A percentile compares a stretch with the other conserved stretches of the same genome.
phyloP scores from a whole-genome alignment of 495 filamentous ascomycete genomes.

The Neurospora sp. region DNA sequence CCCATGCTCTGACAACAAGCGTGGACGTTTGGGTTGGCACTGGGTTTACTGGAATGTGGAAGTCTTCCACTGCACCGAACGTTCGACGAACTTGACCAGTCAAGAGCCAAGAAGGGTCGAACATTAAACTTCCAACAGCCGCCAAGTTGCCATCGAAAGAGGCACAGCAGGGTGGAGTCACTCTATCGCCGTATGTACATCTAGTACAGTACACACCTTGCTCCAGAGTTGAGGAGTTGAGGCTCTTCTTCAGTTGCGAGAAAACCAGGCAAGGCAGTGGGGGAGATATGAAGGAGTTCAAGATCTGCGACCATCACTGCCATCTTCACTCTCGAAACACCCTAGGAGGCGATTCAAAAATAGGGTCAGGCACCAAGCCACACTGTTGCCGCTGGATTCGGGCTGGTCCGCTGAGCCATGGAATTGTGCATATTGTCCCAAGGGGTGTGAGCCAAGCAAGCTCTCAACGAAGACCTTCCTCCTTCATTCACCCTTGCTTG shows the following conservation, averaged over 20 bases:
- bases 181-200: background rate
- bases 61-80: background rate
- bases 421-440: conserved; percentile 45
- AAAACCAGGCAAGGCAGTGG: background rate
- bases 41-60: background rate
- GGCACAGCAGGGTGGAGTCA: background rate
- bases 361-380: background rate
- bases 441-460: background rate
- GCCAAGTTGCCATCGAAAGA: background rate
- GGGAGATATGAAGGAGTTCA: background rate
- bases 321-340: conserved; percentile 1
- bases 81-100: background rate
- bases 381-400: background rate
- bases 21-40: background rate
- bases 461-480: background rate
- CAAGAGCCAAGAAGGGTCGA: background rate
- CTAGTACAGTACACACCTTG: background rate
- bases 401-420: conserved; percentile 42
- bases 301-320: background rate
- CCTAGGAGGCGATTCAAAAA: background rate
- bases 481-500: background rate
- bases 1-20: background rate
- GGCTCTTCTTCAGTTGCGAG: background rate
- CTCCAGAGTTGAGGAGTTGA: background rate
- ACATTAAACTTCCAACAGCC: background rate